Base-by-base conservation (phyloP, 2,329 filamentous ascomycete genomes). In the Diaporthe caulivora region DNA sequence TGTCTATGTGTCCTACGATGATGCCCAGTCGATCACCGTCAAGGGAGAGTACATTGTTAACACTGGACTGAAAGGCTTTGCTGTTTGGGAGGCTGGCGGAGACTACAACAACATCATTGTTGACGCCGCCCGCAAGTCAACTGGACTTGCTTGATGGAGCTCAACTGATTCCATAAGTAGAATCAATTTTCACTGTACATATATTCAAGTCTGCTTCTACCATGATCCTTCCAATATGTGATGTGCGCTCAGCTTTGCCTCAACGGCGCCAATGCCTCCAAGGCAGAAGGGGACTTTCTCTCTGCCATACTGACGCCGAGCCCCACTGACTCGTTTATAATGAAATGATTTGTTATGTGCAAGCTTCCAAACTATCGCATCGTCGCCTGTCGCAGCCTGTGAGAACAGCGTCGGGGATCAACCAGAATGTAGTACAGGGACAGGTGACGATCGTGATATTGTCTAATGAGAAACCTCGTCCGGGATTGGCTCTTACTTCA, bases 41-140 rank as follows among this genome's bases (percentile, higher is more conserved):
- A 77, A 77, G 75, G 76, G 73, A 13, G 34, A 74, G 51, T 77
- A 65, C 40, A 71, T 76, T 18, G 51, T 67, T 31, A 53, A 51
- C 29, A 64, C 70, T 21, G 74, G 72, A 26, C 47, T 77, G 6
- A 65, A 58, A 37, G 76, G 76, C 40, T 75, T 76, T 58, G 71
- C 67, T 24, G 17, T 75, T 15, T 77, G 62, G 54, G 76, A 77
- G 74, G 51, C 69, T 7, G 76, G 76, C 47, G 76, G 75, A 11
- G 76, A 77, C 42, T 76, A 74, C 75, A 75, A 77, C 29, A 71
- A 75, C 70, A 74, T 75, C 31, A 37, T 76, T 10, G 57, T 77
- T 17, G 47, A 77, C 40, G 51, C 57, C 24, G 57, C 62, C 3
- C 70, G 70, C 55, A 70, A 58, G 40, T 58, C 68, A n/a, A 55